Base-by-base conservation (phyloP, 768 basidiomycete species). In the Pholiota microspora region DNA sequence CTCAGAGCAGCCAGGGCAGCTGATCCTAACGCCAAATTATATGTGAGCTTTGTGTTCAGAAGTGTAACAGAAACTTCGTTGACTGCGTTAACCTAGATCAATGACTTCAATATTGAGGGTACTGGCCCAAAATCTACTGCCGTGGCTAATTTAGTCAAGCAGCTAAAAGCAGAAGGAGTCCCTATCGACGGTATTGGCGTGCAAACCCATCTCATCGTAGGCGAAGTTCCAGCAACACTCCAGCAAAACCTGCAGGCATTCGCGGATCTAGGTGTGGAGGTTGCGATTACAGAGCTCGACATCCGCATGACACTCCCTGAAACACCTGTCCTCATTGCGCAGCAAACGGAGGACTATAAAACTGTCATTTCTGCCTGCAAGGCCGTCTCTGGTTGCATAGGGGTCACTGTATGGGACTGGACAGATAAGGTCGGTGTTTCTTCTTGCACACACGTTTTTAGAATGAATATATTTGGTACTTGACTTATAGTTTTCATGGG, bases 241-340 rank as follows among this genome's bases (percentile, higher is more conserved):
- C 70, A 77, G 55, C 64, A 73, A 4, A 80, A 81, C 54, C 69
- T 85, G 49, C 64, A 77, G 56, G 70, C 76, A 45, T 80, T 87
- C 63, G 76, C 79, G 15, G 76, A 76, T 12, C 78, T 86, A 21
- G 84, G 86, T 3, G 71, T 88, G 42, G 85, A 87, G 60, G 81
- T 86, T 24, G 85, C 84, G 7, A 79, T 86, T 59, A 88, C 86
- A 2, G 86, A 86, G 62, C 76, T 88, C 42, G 85, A 88, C 62
- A 82, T 82, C 59, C 75, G 85, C 48, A 83, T 85, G 74, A 74
- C 73, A 7, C 70, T 81, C 10, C 84, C 84, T 10, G 73, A 70
- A 8, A 82, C 81, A 1, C 58, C 66, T 10, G 77, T 76, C 0
- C 68, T 77, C 32, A 71, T 81, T 24, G 71, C 69, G 28, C 82